Percentiles rank a stretch among this genome's conserved stretches.
Evolutionary conservation across 192 early-diverging fungal species (phyloP).

Genomic region (Coemansia sp.): DNA sequence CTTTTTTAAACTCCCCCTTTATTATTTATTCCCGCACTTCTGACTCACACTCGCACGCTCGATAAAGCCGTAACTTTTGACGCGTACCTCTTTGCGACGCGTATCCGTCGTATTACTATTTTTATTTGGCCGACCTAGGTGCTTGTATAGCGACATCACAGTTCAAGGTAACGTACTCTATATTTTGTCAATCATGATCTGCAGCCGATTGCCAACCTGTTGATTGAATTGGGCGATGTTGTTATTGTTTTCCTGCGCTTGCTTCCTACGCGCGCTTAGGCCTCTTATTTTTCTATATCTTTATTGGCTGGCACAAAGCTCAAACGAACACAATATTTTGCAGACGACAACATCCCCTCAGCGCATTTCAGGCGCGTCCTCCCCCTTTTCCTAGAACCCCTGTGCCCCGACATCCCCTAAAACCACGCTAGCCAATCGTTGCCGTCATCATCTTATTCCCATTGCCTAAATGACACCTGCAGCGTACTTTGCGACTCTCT

Average conservation of each 20-base stretch:
- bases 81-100: background rate
- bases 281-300: background rate
- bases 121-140: background rate
- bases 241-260: background rate
- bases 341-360: background rate
- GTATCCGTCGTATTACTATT: background rate
- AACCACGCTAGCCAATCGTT: background rate
- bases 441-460: background rate
- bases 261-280: background rate
- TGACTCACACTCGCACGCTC: background rate
- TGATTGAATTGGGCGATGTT: background rate
- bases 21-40: constrained; percentile 10
- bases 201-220: background rate
- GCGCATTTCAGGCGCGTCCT: background rate
- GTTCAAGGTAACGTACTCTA: constrained; percentile 12
- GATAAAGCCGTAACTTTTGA: constrained; percentile 8
- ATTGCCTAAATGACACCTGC: background rate
- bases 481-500: background rate
- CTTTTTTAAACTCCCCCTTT: background rate
- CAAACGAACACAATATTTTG: background rate
- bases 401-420: background rate
- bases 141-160: background rate
- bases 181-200: background rate
- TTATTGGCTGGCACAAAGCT: background rate
- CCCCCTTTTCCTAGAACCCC: background rate